A percentile compares a stretch with the other conserved stretches of the same genome.
These are phyloP conservation scores for Erysimum cheiranthoides DNA, from an alignment of 345 rosid genomes.

Conservation along the genomic window DNA sequence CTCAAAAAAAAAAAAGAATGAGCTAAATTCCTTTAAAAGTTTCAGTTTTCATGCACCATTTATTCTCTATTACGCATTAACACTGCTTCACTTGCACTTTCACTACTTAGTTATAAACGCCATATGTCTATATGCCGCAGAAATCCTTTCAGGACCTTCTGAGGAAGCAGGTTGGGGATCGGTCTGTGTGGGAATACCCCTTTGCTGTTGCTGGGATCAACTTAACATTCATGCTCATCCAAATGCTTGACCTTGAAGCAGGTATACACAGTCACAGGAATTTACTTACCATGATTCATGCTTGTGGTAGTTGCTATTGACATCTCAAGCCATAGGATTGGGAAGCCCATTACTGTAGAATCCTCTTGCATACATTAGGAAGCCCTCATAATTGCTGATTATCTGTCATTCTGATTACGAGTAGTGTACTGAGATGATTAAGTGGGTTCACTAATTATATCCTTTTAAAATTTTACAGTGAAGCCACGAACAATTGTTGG, in stretches of 20 bases:
- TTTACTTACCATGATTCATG: neutral
- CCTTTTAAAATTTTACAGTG: constrained; percentile 57
- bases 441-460: constrained; percentile 38
- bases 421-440: neutral
- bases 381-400: constrained; percentile 5
- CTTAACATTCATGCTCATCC: constrained; percentile 97
- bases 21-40: neutral
- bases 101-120: constrained; percentile 8
- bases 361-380: neutral
- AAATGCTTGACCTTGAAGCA: constrained; percentile 99
- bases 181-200: constrained; percentile 99
- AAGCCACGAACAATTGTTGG: constrained; percentile 86
- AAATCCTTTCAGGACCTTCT: constrained; percentile 89
- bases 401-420: constrained; percentile 1
- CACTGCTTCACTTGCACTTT: neutral
- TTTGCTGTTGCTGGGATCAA: constrained; percentile 99
- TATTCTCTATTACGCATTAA: neutral
- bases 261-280: constrained; percentile 50
- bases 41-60: neutral
- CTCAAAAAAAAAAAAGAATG: constrained; percentile 24
- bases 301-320: constrained; percentile 3
- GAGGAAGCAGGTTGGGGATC: constrained; percentile 87
- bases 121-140: constrained; percentile 51
- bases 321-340: neutral
- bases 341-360: constrained; percentile 3